Evolutionary conservation across 2,329 filamentous ascomycete species (phyloP), one percentile per base, ranked within the genome.

Genomic region (Didymosphaeria variabile): DNA sequence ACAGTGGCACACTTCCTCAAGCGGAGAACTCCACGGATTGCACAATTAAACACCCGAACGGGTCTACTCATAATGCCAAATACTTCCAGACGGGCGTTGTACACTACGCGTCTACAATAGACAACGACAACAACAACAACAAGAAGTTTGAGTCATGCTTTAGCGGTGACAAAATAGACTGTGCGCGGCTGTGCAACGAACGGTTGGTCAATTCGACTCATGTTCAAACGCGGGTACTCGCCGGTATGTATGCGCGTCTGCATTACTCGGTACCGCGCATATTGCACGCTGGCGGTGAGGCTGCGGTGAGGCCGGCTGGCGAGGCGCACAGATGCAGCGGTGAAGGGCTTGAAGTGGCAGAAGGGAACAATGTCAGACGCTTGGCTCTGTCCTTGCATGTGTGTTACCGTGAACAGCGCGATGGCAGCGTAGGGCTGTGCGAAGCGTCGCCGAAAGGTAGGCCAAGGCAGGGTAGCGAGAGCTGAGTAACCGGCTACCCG

Each of bases 391-490:
- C 42, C 42, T 57, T 65, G 63, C 59, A 58, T 55, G 44, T n/a
- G 59, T 61, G 51, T 50, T 51, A 63, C 58, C 55, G 40, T 58
- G 56, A 57, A 36, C 55, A 59, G 55, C 50, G 65, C 62, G 59
- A 57, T 65, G 60, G 62, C 59, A 61, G 38, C 52, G 59, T 67
- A 68, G 58, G 69, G 68, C 68, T 71, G 68, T 67, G 68, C 63
- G 58, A 59, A 45, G 50, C 49, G 57, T 49, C 46, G 31, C 52
- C 42, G 53, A 63, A 56, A 15, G 47, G 56, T 55, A 45, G 42
- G 47, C 53, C 50, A 62, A 59, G 42, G 34, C 47, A 56, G 52
- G 57, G 60, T 63, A 69, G 66, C 63, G 64, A 68, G 58, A 67
- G 65, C 65, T 68, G 62, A 61, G 61, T 63, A 31, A 59, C 59